phyloP scores from a whole-genome alignment of 1,284 basidiomycete genomes.

The Tilletiopsis washingtonensis region DNA sequence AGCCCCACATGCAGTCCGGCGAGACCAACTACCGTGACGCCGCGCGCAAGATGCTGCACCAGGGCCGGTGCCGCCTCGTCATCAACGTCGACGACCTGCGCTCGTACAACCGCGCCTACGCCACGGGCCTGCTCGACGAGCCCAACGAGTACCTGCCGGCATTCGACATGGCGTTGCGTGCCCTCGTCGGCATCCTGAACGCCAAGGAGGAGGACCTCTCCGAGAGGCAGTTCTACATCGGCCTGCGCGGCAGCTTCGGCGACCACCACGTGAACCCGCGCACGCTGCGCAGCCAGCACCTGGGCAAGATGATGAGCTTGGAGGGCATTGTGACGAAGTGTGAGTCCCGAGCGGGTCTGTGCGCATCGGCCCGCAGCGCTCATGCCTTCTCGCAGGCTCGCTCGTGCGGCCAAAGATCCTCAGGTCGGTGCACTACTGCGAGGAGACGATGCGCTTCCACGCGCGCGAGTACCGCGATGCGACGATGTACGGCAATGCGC shows the following conservation, averaged over 20 bases:
- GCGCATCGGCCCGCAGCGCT: neutral
- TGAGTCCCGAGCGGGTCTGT: conserved; percentile 26
- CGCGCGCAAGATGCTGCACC: conserved; percentile 73
- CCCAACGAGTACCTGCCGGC: conserved; percentile 86
- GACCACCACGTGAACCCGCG: conserved; percentile 96
- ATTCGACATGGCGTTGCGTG: conserved; percentile 74
- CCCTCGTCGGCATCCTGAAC: conserved; percentile 66
- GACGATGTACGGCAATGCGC: conserved; percentile 72
- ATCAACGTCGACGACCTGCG: conserved; percentile 95
- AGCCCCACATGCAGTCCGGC: conserved; percentile 12
- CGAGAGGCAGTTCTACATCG: conserved; percentile 64
- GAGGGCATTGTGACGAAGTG: conserved; percentile 98
- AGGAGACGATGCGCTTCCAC: conserved; percentile 74
- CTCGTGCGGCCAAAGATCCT: conserved; percentile 98
- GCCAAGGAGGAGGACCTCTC: conserved; percentile 73
- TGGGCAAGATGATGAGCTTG: conserved; percentile 91
- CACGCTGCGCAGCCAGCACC: conserved; percentile 75
- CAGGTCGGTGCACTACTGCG: conserved; percentile 91
- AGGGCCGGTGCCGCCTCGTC: conserved; percentile 77
- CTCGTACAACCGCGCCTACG: conserved; percentile 69
- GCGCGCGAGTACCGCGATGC: conserved; percentile 84
- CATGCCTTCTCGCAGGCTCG: conserved; percentile 54
- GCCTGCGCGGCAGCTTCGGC: conserved; percentile 96
- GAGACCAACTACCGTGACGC: conserved; percentile 72
- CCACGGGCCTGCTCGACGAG: conserved; percentile 62